phyloP scores from a whole-genome alignment of 208 protist genomes.

The Trypanosoma scelopori region DNA sequence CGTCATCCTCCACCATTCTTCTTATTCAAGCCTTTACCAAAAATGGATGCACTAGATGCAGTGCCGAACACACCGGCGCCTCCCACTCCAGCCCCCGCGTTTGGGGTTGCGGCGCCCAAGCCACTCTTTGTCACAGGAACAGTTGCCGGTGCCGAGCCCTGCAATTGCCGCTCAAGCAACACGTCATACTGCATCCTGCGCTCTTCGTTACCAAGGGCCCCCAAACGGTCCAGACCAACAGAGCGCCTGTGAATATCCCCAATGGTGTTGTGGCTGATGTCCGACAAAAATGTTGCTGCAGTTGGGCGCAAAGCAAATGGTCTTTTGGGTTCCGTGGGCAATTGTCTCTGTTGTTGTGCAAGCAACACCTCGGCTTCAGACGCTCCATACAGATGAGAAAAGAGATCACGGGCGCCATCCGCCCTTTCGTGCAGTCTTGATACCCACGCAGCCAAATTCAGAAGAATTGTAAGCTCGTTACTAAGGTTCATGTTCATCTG shows the following conservation, averaged over 20 bases:
- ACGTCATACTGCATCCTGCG: constrained; percentile 34
- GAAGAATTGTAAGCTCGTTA: constrained; percentile 63
- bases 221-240: constrained; percentile 20
- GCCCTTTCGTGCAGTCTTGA: constrained; percentile 55
- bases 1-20: constrained; percentile 2
- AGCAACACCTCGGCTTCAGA: constrained; percentile 72
- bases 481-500: constrained; percentile 68
- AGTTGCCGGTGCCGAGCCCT: constrained; percentile 13
- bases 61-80: constrained; percentile 10
- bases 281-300: background rate
- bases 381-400: constrained; percentile 65
- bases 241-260: constrained; percentile 36
- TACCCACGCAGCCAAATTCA: constrained; percentile 52
- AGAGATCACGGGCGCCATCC: constrained; percentile 51
- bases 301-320: constrained; percentile 22
- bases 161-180: constrained; percentile 28
- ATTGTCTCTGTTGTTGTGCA: constrained; percentile 26
- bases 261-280: constrained; percentile 22
- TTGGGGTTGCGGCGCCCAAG: constrained; percentile 12
- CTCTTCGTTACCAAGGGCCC: constrained; percentile 14
- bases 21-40: constrained; percentile 3
- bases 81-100: constrained; percentile 4
- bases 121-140: constrained; percentile 19
- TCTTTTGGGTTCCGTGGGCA: constrained; percentile 21
- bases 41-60: constrained; percentile 17